Base-by-base conservation (phyloP, 306 rosid genomes). In the Vachellia pachyceras region DNA sequence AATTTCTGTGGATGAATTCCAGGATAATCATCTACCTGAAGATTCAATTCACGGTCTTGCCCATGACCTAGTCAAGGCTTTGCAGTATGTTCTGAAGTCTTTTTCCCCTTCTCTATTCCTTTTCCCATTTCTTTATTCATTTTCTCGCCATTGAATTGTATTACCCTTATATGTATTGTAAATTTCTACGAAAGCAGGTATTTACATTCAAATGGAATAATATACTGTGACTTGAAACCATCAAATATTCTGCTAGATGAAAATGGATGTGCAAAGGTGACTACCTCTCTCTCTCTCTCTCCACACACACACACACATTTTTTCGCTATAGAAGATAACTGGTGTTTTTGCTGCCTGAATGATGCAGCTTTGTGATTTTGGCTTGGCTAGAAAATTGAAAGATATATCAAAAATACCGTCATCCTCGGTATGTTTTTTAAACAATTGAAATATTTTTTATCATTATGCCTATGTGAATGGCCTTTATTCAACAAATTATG, bases 161-260 rank as follows among this genome's bases (percentile, higher is more conserved):
- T 75, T 64, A 66, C 76, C 72, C 69, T 92, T 69, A 55, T 74
- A 45, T 85, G 66, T 58, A 67, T 78, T 69, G 36, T 72, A 75
- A 45, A 78, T 78, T 75, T 75, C 78, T 45, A 66, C 36, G 52
- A 17, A 49, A 82, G 73, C 86, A 95, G 99, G 92, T 95, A 79
- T 79, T 86, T 95, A 83, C 99, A 95, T 81, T 93, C 97, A 66
- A 93, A 86, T 84, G 99, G 96, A 83, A 92, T 92, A 75, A 89
- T 95, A 44, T 95, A 95, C 74, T 92, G 97, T 83, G 99, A 95
- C 84, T 84, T 95, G 89, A 95, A 95, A 85, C 99, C 99, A 76
- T 93, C 99, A 77, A 95, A 95, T 83, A 87, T 95, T 75, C 85
- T 95, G 45, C 82, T 95, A 60, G 98, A 95, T 45, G 99, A 95